Conservation (phyloP, 805 yeast species). For the Myxozyma kluyveri region DNA sequence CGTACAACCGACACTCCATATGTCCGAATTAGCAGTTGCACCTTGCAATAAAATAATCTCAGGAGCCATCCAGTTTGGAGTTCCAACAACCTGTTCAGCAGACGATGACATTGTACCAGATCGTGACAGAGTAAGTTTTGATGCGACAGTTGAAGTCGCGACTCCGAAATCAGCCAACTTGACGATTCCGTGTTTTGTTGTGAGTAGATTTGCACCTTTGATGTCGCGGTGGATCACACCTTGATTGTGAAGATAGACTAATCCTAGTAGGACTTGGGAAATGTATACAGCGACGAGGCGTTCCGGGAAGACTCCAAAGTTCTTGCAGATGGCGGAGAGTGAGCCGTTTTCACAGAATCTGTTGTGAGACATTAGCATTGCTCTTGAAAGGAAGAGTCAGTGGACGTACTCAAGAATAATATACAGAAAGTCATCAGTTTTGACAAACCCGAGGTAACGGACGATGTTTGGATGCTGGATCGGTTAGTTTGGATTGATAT, state of each 20-base stretch:
- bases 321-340: constrained; percentile 51
- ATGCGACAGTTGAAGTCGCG: constrained; percentile 45
- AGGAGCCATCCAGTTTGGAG: constrained; percentile 99
- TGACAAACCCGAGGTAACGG: constrained; percentile 64
- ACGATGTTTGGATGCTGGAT: constrained; percentile 59
- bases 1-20: constrained; percentile 85
- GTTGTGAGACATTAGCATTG: not conserved
- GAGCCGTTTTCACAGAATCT: constrained; percentile 61
- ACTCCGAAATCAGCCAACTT: constrained; percentile 79
- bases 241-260: constrained; percentile 64
- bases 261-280: constrained; percentile 56
- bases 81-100: constrained; percentile 54
- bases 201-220: constrained; percentile 68
- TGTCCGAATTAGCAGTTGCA: constrained; percentile 81
- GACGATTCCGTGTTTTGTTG: constrained; percentile 60
- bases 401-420: constrained; percentile 56
- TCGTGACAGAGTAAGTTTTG: constrained; percentile 20
- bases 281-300: constrained; percentile 49
- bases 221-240: constrained; percentile 77
- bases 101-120: constrained; percentile 17
- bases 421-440: constrained; percentile 51
- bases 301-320: constrained; percentile 57
- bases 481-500: not conserved
- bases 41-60: constrained; percentile 85
- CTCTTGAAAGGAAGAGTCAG: constrained; percentile 27